Conservation (phyloP, 148 eudicot species). For the Pharnaceum exiguum region DNA sequence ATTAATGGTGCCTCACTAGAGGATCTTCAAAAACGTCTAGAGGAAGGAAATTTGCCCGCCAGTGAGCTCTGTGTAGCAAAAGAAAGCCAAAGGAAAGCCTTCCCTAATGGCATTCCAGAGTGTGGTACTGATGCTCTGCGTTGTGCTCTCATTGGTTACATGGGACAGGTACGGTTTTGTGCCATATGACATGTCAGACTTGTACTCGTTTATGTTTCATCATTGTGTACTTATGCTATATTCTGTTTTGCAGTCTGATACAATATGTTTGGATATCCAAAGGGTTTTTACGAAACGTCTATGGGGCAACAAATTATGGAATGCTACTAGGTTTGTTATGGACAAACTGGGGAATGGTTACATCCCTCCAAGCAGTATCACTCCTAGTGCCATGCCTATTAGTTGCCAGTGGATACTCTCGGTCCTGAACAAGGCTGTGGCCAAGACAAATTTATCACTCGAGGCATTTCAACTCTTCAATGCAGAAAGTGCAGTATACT, state of each 20-base stretch:
- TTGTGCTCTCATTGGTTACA: slow-evolving; percentile 82
- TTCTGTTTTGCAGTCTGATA: slow-evolving; percentile 67
- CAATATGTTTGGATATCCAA: slow-evolving; percentile 84
- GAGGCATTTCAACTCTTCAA: slow-evolving; percentile 77
- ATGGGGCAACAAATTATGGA: slow-evolving; percentile 98
- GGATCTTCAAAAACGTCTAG: slow-evolving; percentile 83
- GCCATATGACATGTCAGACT: not conserved
- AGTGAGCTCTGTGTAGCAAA: slow-evolving; percentile 65
- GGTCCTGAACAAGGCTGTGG: slow-evolving; percentile 69
- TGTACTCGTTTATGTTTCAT: not conserved
- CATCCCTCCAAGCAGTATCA: slow-evolving; percentile 55
- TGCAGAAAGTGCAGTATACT: slow-evolving; percentile 83
- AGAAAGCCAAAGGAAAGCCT: slow-evolving; percentile 83
- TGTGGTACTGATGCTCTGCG: slow-evolving; percentile 99
- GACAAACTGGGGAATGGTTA: slow-evolving; percentile 78
- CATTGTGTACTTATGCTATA: slow-evolving; percentile 7
- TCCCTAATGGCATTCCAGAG: slow-evolving; percentile 84
- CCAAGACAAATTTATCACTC: slow-evolving; percentile 61
- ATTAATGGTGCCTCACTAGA: slow-evolving; percentile 70
- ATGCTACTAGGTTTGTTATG: slow-evolving; percentile 88
- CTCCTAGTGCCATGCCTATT: slow-evolving; percentile 55
- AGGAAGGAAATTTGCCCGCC: slow-evolving; percentile 74
- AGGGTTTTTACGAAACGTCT: slow-evolving; percentile 89
- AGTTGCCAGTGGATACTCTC: slow-evolving; percentile 95
- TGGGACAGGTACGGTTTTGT: slow-evolving; percentile 66